Evolutionary conservation across 2,329 filamentous ascomycete species (phyloP), one percentile per base, ranked within the genome.

Genomic region (Xylariaceae sp.): DNA sequence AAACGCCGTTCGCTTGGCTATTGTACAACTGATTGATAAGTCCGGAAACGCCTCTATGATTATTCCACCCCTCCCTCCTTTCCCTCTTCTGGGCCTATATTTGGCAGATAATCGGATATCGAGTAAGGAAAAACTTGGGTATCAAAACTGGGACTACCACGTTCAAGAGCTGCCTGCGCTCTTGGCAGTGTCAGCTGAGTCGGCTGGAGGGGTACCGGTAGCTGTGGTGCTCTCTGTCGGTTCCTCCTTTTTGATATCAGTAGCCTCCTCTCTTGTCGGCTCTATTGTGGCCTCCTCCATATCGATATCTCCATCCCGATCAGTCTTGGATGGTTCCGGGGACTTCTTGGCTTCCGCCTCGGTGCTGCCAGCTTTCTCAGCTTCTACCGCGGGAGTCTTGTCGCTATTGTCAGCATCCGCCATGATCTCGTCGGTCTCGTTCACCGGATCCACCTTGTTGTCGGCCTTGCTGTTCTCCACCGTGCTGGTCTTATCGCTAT

Each of bases 231-330:
- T 29, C 41, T 61, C 56, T 1, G 55, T 16, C 20, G 42, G 20
- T 23, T 65, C 54, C 44, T 65, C 65, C 7, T 60, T 53, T 32
- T 62, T 63, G 18, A 42, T 40, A 1, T 44, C 48, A 12, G 60
- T 52, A 20, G 61, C 60, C 5, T 78, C 76, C 41, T 78, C 75
- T 29, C 73, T 71, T 54, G 78, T 76, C 44, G 78, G 56, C 7
- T 67, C 63, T 1, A 57, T 26, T 3, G 70, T 68, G 2, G 74
- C 60, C 43, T 77, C 78, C 2, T 70, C 72, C 80, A 83, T 83
- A 9, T 80, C 78, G 6, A 83, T 73, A 63, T 83, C 79, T 12
- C 80, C 80, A 54, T 82, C 80, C 2, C 68, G 70, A 26, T 83
- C 80, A 3, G 76, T 67, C 32, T 73, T 74, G 3, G 65, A 53